These are phyloP conservation scores for Didymella segeticola DNA, from an alignment of 2,329 filamentous ascomycete species.

Conservation along the genomic window DNA sequence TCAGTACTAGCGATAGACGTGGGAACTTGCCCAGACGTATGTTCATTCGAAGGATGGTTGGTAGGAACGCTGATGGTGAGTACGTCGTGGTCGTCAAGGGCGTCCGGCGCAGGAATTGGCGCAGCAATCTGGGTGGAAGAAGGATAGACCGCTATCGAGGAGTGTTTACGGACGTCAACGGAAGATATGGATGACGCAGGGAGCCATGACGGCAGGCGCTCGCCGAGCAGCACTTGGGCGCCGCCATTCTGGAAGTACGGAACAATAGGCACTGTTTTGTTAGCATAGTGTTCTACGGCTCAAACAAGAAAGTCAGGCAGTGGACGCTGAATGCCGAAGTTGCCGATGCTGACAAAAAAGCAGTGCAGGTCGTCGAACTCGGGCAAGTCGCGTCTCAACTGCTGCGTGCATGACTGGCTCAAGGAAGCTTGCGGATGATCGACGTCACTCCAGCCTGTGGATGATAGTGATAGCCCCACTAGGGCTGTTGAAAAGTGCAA, in stretches of 20 bases:
- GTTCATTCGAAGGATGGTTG: slow-evolving; percentile 34
- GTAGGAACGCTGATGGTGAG: slow-evolving; percentile 41
- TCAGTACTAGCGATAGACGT: slow-evolving; percentile 24
- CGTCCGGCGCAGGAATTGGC: slow-evolving; percentile 39
- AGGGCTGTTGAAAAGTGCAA: slow-evolving; percentile 10
- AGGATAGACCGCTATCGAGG: slow-evolving; percentile 30
- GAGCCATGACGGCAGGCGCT: slow-evolving; percentile 34
- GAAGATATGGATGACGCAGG: slow-evolving; percentile 31
- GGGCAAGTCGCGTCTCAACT: slow-evolving; percentile 15
- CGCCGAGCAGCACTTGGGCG: slow-evolving; percentile 44
- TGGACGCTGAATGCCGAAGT: slow-evolving; percentile 27
- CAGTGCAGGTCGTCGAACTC: slow-evolving; percentile 12
- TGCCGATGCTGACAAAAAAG: slow-evolving; percentile 39
- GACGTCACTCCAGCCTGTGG: slow-evolving; percentile 17
- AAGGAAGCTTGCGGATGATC: slow-evolving; percentile 35
- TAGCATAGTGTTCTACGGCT: slow-evolving; percentile 32
- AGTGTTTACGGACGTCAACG: slow-evolving; percentile 33
- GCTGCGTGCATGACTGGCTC: slow-evolving; percentile 5
- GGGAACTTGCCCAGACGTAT: slow-evolving; percentile 22
- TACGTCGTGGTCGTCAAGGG: slow-evolving; percentile 22
- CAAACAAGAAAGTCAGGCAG: slow-evolving; percentile 14
- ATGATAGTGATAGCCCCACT: slow-evolving; percentile 17
- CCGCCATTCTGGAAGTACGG: slow-evolving; percentile 45
- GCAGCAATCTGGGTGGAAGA: slow-evolving; percentile 19
- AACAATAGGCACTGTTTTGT: slow-evolving; percentile 45